phyloP scores from a whole-genome alignment of 179 eudicot genomes.

The Amaranthus tricolor region DNA sequence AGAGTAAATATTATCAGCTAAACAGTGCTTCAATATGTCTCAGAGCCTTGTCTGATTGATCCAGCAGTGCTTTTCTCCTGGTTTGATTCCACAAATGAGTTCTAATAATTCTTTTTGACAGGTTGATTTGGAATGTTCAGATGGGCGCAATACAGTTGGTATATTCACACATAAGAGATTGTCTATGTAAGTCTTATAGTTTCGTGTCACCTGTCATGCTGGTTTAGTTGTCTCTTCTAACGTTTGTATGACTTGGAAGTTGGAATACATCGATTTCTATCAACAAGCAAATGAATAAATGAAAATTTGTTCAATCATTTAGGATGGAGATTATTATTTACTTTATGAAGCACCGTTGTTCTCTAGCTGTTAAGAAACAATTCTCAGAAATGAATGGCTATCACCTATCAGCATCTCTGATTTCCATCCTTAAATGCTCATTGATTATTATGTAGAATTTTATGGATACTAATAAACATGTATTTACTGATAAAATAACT shows the following conservation, averaged over 20 bases:
- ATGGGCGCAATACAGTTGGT: conserved; percentile 70
- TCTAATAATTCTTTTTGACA: conserved; percentile 22
- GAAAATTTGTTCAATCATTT: background rate
- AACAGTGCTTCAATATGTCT: background rate
- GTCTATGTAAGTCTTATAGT: conserved; percentile 55
- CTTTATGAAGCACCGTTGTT: background rate
- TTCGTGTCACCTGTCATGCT: background rate
- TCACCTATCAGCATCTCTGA: background rate
- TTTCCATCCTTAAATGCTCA: background rate
- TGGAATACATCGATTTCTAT: too few species aligned
- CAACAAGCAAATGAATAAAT: too few species aligned
- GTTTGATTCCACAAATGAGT: background rate
- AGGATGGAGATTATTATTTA: background rate
- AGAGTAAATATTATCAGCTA: background rate
- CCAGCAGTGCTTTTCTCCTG: background rate
- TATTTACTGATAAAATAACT: background rate
- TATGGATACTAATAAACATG: too few species aligned
- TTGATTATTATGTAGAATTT: background rate
- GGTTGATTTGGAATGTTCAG: conserved; percentile 91
- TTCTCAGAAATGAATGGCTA: background rate
- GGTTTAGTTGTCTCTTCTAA: background rate
- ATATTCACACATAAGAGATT: conserved; percentile 74
- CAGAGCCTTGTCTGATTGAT: background rate
- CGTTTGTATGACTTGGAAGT: too few species aligned
- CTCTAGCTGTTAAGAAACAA: background rate